A percentile compares a stretch with the other conserved stretches of the same genome.
Evolutionary conservation across 2,329 filamentous ascomycete genomes (phyloP).

Genomic region (Dothistroma pini): DNA sequence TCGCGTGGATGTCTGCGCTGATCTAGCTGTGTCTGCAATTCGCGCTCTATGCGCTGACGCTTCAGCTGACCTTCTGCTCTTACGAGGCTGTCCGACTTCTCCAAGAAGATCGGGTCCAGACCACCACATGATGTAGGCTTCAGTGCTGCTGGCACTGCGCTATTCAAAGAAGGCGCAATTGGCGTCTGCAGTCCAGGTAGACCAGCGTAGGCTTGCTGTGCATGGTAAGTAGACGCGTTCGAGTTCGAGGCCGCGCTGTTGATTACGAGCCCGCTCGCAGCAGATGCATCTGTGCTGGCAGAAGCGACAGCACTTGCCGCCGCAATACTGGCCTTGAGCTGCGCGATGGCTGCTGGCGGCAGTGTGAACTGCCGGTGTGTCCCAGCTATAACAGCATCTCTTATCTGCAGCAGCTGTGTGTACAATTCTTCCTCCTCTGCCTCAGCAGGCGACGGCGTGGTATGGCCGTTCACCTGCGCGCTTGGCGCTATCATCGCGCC

Average conservation of each 20-base stretch:
- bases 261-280: constrained; percentile 12
- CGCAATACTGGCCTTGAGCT: constrained; percentile 26
- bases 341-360: constrained; percentile 50
- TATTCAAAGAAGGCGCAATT: constrained; percentile 9
- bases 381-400: constrained; percentile 76
- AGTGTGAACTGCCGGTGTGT: constrained; percentile 62
- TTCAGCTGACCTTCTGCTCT: constrained; percentile 77
- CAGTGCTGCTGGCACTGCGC: constrained; percentile 9
- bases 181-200: constrained; percentile 25
- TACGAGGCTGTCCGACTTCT: constrained; percentile 80
- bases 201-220: constrained; percentile 17
- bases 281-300: constrained; percentile 5
- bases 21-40: constrained; percentile 72
- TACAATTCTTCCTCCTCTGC: constrained; percentile 49
- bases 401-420: constrained; percentile 74
- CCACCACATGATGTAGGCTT: constrained; percentile 39
- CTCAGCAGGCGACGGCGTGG: constrained; percentile 18
- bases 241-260: constrained; percentile 22
- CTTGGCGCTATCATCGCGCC: constrained; percentile 20
- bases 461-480: constrained; percentile 17
- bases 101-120: constrained; percentile 77
- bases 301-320: constrained; percentile 9
- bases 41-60: constrained; percentile 74
- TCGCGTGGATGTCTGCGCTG: constrained; percentile 52
- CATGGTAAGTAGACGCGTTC: constrained; percentile 24